These are phyloP conservation scores for Phaeosphaeria sp. DNA, from an alignment of 2,329 filamentous ascomycete genomes.

Conservation along the genomic window DNA sequence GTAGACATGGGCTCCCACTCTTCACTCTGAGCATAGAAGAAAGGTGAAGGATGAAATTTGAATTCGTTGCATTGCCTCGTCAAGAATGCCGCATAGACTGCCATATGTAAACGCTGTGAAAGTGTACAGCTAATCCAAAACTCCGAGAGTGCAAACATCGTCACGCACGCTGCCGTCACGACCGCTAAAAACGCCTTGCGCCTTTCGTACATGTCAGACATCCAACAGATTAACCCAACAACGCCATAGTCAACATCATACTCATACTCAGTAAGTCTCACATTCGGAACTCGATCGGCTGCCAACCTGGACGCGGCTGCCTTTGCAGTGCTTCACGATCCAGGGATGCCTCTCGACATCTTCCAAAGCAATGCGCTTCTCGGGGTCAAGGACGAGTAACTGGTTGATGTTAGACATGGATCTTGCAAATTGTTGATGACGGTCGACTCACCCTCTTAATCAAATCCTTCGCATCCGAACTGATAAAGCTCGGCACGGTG, in stretches of 20 bases:
- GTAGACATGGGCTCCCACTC: conserved; percentile 12
- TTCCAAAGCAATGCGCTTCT: conserved; percentile 89
- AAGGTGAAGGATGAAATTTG: background rate
- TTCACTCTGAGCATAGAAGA: conserved; percentile 16
- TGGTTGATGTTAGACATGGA: conserved; percentile 21
- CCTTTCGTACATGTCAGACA: conserved; percentile 24
- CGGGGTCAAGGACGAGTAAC: conserved; percentile 86
- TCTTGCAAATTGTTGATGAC: background rate
- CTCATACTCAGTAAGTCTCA: conserved; percentile 23
- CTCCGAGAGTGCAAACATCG: conserved; percentile 5
- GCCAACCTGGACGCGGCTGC: conserved; percentile 9
- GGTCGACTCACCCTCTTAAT: conserved; percentile 79
- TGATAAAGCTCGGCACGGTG: conserved; percentile 89
- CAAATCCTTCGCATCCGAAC: conserved; percentile 85
- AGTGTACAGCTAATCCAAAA: conserved; percentile 5
- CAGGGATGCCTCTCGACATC: conserved; percentile 90
- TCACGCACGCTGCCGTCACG: background rate
- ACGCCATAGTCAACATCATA: conserved; percentile 4
- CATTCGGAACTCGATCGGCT: conserved; percentile 34
- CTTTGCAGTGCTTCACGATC: conserved; percentile 92
- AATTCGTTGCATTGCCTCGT: conserved; percentile 23
- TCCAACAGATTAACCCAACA: conserved; percentile 13
- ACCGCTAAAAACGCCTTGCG: conserved; percentile 11
- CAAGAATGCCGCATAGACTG: conserved; percentile 12
- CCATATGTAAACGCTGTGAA: conserved; percentile 6